Evolutionary conservation across 2,329 filamentous ascomycete species (phyloP).

Genomic region (Westerdykella sp.): DNA sequence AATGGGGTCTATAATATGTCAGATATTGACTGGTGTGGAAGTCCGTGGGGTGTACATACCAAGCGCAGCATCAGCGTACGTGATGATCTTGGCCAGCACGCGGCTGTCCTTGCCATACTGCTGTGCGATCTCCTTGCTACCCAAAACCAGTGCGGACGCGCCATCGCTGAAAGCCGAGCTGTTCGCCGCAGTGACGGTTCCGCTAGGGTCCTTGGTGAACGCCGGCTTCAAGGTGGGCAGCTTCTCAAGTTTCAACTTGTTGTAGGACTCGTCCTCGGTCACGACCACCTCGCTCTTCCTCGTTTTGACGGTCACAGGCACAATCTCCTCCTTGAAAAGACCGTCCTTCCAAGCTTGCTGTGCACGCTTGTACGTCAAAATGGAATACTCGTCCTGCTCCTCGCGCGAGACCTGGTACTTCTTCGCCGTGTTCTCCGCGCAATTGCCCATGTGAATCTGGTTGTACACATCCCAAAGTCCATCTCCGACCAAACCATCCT

Average conservation of each 20-base stretch:
- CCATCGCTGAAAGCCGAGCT: conserved; percentile 93
- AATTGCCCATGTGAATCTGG: conserved; percentile 96
- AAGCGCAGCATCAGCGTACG: conserved; percentile 82
- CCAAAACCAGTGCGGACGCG: conserved; percentile 81
- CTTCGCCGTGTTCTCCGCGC: conserved; percentile 90
- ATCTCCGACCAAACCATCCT: conserved; percentile 91
- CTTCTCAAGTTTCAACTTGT: conserved; percentile 81
- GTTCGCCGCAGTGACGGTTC: conserved; percentile 91
- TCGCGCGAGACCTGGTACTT: conserved; percentile 74
- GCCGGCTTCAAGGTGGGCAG: conserved; percentile 82
- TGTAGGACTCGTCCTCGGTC: conserved; percentile 80
- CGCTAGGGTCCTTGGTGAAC: conserved; percentile 81
- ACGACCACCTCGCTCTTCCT: conserved; percentile 75
- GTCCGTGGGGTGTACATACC: conserved; percentile 14
- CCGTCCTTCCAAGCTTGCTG: conserved; percentile 81
- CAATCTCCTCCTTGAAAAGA: conserved; percentile 84
- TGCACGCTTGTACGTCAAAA: conserved; percentile 80
- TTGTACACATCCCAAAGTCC: conserved; percentile 96
- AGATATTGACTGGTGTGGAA: conserved; percentile 1
- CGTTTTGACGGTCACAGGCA: conserved; percentile 74
- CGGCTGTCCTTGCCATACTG: conserved; percentile 71
- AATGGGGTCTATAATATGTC: conserved; percentile 56
- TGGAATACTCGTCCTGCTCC: conserved; percentile 86
- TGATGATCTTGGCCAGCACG: conserved; percentile 79
- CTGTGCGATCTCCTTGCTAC: conserved; percentile 71